These are phyloP conservation scores for Mucor mucedo DNA, from an alignment of 371 early-diverging fungal genomes.

Conservation along the genomic window DNA sequence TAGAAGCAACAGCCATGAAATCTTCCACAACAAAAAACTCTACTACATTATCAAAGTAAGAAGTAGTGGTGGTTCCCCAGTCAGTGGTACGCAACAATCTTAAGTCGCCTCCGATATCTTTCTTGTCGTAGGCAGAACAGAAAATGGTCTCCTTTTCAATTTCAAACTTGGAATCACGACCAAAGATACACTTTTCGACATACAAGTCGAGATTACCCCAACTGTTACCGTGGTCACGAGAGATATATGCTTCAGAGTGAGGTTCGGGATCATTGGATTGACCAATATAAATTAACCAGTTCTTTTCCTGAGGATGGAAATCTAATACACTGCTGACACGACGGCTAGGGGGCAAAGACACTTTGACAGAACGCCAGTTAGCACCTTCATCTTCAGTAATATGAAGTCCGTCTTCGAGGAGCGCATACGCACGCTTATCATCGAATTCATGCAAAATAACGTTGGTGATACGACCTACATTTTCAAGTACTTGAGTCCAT, in stretches of 20 bases:
- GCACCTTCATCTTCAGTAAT: slow-evolving; percentile 75
- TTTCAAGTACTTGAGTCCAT: slow-evolving; percentile 60
- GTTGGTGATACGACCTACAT: slow-evolving; percentile 35
- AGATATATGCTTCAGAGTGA: slow-evolving; percentile 71
- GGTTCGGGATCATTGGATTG: slow-evolving; percentile 49
- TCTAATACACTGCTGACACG: slow-evolving; percentile 66
- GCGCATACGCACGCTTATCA: slow-evolving; percentile 64
- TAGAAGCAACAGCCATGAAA: slow-evolving; percentile 76
- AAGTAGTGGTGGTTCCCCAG: slow-evolving; percentile 37
- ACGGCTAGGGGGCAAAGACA: slow-evolving; percentile 70
- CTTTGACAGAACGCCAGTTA: slow-evolving; percentile 56
- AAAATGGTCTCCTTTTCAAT: slow-evolving; percentile 72
- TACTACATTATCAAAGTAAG: slow-evolving; percentile 56
- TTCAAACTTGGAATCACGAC: slow-evolving; percentile 66
- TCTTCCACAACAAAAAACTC: slow-evolving; percentile 69
- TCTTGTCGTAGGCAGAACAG: slow-evolving; percentile 70
- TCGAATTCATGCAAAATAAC: slow-evolving; percentile 64
- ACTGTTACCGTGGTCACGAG: slow-evolving; percentile 70
- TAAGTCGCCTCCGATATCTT: slow-evolving; percentile 55
- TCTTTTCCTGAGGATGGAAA: slow-evolving; percentile 82
- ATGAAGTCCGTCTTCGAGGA: slow-evolving; percentile 59
- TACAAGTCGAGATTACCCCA: slow-evolving; percentile 83
- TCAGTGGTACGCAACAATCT: slow-evolving; percentile 62
- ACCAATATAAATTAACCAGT: slow-evolving; percentile 83
- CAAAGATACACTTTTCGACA: slow-evolving; percentile 89